Percentiles rank a stretch among this genome's conserved stretches.
Evolutionary conservation across 306 rosid species (phyloP).

Genomic region (Cucurbita argyrosperma): DNA sequence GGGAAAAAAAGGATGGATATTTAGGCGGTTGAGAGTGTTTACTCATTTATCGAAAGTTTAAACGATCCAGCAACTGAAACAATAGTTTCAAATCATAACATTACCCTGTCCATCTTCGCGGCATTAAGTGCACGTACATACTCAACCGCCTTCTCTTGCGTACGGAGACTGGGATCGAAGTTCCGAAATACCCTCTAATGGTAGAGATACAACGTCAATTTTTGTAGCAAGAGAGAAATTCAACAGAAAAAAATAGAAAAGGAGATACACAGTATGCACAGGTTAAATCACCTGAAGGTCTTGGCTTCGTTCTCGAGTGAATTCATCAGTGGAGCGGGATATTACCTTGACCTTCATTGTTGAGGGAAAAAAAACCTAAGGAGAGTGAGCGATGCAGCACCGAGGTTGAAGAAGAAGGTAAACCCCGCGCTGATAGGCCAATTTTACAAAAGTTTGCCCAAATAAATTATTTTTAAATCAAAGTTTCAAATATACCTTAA

Average conservation of each 20-base stretch:
- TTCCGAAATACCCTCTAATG: constrained; percentile 72
- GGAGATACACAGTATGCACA: no score
- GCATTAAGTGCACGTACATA: constrained; percentile 85
- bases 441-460: no score
- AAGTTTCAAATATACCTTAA: no score
- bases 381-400: background rate
- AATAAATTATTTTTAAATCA: no score
- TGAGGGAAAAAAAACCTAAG: background rate
- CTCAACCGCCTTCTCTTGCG: constrained; percentile 83
- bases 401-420: background rate
- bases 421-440: background rate
- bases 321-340: constrained; percentile 72
- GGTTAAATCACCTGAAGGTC: constrained; percentile 61
- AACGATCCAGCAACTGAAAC: background rate
- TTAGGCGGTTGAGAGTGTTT: background rate
- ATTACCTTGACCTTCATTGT: constrained; percentile 73
- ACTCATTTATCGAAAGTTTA: background rate
- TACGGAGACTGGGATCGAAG: constrained; percentile 65
- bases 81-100: background rate
- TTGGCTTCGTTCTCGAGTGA: constrained; percentile 81
- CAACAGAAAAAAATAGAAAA: background rate
- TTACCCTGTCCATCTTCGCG: constrained; percentile 76
- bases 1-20: background rate
- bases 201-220: background rate
- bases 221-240: background rate